Evolutionary conservation across 2,329 filamentous ascomycete species (phyloP), one percentile per base, ranked within the genome.

Genomic region (Scytalidium lignicola): DNA sequence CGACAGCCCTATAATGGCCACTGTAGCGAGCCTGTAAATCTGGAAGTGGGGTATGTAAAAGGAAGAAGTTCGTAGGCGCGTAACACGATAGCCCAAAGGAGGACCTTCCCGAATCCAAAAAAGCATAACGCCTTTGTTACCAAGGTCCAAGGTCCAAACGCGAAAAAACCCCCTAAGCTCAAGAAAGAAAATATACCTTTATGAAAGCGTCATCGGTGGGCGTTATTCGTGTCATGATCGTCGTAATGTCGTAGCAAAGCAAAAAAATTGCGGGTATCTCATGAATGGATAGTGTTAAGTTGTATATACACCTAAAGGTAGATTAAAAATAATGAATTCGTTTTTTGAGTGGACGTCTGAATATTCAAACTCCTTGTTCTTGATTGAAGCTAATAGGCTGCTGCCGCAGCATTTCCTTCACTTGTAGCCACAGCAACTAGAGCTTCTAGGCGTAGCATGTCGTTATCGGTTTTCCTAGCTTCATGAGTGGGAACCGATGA

Each of bases 401-500:
- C 62, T 13, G 64, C 58, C 3, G 66, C 64, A 19, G 64, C 63
- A 48, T 66, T 69, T 22, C 67, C 74, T 61, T 82, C 79, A 52
- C 75, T 76, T 2, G 81, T 83, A 3, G 82, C 81, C 40, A 83
- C 80, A 4, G 81, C 80, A n/a, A 85, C 81, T 8, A 85, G 71
- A 20, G 81, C 79, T 52, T 85, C 78, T 4, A 85, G 65, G 37
- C 79, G 70, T 44, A 73, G 69, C 74, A 82, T 76, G 40, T 79
- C 74, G 39, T 70, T 69, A 23, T 65, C 63, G 4, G 67, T 56
- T 46, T 61, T 62, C 2, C 58, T 56, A 7, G 48, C 50, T 46
- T 59, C 53, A n/a, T 69, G 44, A 4, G 57, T 52, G 3, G 58
- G 57, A 17, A 60, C 46, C 32, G 32, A 37, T 13, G 32, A 37